These are phyloP conservation scores for Phytopythium vexans DNA, from an alignment of 352 stramenopile species.

Conservation along the genomic window DNA sequence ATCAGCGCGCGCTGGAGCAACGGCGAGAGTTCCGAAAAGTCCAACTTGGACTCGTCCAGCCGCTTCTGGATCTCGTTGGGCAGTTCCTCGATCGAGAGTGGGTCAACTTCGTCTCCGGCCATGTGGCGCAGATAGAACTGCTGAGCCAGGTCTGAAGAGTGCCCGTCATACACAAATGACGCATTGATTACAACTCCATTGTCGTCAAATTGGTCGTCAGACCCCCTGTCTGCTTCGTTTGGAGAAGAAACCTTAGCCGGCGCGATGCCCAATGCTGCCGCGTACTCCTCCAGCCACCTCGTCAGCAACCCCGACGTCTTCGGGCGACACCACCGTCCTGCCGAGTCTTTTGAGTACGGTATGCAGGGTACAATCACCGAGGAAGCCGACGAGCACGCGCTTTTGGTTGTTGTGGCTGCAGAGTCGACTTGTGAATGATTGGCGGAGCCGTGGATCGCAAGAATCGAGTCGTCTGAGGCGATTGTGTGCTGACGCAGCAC, in stretches of 20 bases:
- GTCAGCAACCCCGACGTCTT: conserved; percentile 12
- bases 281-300: conserved; percentile 24
- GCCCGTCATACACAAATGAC: conserved; percentile 20
- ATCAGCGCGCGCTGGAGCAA: conserved; percentile 29
- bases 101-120: conserved; percentile 7
- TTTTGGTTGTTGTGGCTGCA: background rate
- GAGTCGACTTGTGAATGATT: too few species aligned
- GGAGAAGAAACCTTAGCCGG: background rate
- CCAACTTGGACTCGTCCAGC: conserved; percentile 10
- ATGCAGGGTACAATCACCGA: conserved; percentile 23
- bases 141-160: conserved; percentile 27
- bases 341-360: conserved; percentile 14
- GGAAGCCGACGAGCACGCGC: conserved; percentile 7
- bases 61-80: conserved; percentile 16
- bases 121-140: conserved; percentile 26
- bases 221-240: background rate
- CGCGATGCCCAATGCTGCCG: background rate
- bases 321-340: conserved; percentile 29
- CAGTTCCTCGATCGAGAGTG: conserved; percentile 4
- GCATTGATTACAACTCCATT: conserved; percentile 10
- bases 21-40: conserved; percentile 18
- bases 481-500: conserved; percentile 8
- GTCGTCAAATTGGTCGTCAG: conserved; percentile 8
- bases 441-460: conserved; percentile 11
- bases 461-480: conserved; percentile 12